phyloP scores from a whole-genome alignment of 768 basidiomycete species.

The Tulasnella sp. region DNA sequence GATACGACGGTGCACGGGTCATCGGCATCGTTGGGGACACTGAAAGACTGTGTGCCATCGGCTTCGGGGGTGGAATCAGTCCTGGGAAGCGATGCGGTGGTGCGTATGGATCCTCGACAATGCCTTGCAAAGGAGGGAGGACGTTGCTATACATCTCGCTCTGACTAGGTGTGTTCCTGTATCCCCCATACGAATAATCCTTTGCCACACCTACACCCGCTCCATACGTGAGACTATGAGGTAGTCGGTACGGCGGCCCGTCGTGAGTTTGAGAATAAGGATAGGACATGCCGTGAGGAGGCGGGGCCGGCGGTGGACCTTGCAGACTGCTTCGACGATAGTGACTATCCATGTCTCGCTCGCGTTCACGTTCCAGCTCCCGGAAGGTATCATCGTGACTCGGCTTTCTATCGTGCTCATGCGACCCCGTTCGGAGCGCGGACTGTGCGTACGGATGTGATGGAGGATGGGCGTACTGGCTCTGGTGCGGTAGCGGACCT shows the following conservation, averaged over 20 bases:
- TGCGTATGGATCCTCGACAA: not conserved
- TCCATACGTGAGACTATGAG: not conserved
- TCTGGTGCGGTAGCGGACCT: not conserved
- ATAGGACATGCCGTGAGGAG: not conserved
- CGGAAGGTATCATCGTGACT: not conserved
- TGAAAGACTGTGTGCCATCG: not conserved
- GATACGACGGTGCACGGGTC: no score
- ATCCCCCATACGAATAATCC: not conserved
- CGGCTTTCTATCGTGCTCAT: conserved; percentile 1
- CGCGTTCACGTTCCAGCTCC: conserved; percentile 4
- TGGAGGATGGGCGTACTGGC: not conserved
- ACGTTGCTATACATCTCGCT: no score
- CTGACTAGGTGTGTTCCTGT: not conserved
- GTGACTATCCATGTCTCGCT: not conserved
- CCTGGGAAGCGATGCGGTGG: not conserved
- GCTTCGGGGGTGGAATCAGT: not conserved
- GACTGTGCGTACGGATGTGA: conserved; percentile 15
- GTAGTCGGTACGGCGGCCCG: no score
- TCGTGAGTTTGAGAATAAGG: not conserved
- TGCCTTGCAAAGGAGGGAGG: no score
- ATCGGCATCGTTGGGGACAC: no score
- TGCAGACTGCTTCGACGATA: not conserved
- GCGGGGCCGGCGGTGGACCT: not conserved
- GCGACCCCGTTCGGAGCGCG: not conserved
- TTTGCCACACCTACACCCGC: not conserved